Evolutionary conservation across 148 eudicot species (phyloP), one percentile per base, ranked within the genome.

Genomic region (Agrostemma githago): DNA sequence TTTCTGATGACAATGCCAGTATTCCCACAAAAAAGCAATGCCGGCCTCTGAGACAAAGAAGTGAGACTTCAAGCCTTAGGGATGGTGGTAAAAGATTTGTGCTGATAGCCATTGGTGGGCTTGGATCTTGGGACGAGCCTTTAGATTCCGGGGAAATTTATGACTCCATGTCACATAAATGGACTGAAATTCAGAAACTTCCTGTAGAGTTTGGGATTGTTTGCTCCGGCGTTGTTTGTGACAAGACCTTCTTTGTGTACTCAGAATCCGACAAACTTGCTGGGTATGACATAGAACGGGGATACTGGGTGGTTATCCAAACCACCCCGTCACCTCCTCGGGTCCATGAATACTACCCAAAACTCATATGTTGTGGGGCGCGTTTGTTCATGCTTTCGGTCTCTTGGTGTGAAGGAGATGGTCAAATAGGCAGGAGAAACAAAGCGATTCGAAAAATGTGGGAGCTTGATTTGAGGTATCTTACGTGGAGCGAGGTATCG

Each of bases 331-430:
- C 79, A 10, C 97, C 98, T n/a, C 86, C 97, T 34, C 96, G 95
- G 41, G 93, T 94, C 53, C 91, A 87, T 37, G 98, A 90, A 70
- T 94, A 94, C 77, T 86, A 89, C 82, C 98, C 98, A 5, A 88
- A 94, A 76, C 84, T 94, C 17, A 84, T 94, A 8, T 87, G 87
- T 5, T 84, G 85, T 57, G 77, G 84, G 43, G 72, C 72, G 20
- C 84, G 90, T 20, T 66, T 94, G 61, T 89, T 94, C 76, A 92
- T 94, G 97, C 85, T 94, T 15, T 91, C 97, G 6, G 98, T 94
- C 21, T 94, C 98, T 2, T 94, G 98, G 98, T 94, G 98, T 78
- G 97, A 94, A 78, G 95, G 97, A 43, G 98, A 91, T 44, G 98
- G 98, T 19, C 89, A 94, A 75, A 94, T 94, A 70, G 98, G 98